Evolutionary conservation across 2,329 filamentous ascomycete species (phyloP), one percentile per base, ranked within the genome.

Genomic region (Fusarium protoensiforme): DNA sequence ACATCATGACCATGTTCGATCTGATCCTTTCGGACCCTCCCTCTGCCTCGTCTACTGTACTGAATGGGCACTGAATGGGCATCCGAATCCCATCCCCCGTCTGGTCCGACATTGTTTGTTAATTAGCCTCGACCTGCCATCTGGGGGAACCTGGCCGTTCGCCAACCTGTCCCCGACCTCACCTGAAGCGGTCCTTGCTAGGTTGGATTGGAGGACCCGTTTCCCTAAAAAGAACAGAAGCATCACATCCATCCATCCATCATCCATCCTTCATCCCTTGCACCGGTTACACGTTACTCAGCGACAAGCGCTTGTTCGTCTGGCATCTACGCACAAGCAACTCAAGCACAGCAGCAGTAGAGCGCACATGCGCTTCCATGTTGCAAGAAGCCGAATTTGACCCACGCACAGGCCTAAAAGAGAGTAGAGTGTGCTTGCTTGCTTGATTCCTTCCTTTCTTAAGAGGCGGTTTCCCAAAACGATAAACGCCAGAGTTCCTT

Each of bases 141-240:
- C 68, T 77, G 72, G 71, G 73, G 66, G 73, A 68, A 76, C 73
- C 62, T 72, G 69, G 67, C 67, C 59, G 69, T 67, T 73, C 51
- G 59, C 67, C 69, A 72, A 76, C 64, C 67, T 41, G 27, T 48
- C 39, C 74, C 74, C 68, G 68, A 78, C 72, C 72, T 77, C 75
- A 77, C 75, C 75, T 77, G 75, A 77, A 77, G 70, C 74, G 70
- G 76, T 71, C 72, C 74, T 71, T 75, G 68, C 71, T 73, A 72
- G 68, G 67, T 73, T 71, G 71, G 65, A 63, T 66, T 63, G 29
- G 31, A 39, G 64, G 71, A 72, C 71, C 71, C 71, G 64, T 72
- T 74, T 72, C 71, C 68, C 62, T 69, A 72, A 74, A 74, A 74
- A 74, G 71, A 69, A 66, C 68, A 74, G 43, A 48, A 74, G 38